These are phyloP conservation scores for Lentinus tigrinus DNA, from an alignment of 768 basidiomycete species.

Conservation along the genomic window DNA sequence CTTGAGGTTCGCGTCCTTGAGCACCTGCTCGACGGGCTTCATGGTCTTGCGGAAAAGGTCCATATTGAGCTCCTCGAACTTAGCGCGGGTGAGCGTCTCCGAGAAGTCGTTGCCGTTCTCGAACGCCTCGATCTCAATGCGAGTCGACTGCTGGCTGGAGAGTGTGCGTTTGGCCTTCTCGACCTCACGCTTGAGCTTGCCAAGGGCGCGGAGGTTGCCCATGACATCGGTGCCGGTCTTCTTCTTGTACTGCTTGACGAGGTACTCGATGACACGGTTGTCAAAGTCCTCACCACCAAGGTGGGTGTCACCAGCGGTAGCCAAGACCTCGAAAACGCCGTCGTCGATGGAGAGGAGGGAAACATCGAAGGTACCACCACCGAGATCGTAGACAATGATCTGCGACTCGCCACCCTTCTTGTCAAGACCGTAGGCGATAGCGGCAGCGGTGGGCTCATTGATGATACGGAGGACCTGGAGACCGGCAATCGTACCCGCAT, in stretches of 20 bases:
- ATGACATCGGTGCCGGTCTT: constrained; percentile 64
- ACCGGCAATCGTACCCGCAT: constrained; percentile 93
- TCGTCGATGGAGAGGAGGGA: constrained; percentile 79
- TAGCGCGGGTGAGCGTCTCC: constrained; percentile 95
- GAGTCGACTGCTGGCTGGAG: constrained; percentile 87
- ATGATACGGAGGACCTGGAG: constrained; percentile 95
- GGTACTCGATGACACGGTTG: constrained; percentile 70
- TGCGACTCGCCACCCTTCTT: constrained; percentile 93
- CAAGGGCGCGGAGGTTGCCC: constrained; percentile 61
- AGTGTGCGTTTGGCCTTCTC: constrained; percentile 76
- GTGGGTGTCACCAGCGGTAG: constrained; percentile 65
- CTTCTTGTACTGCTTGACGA: constrained; percentile 66
- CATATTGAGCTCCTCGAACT: constrained; percentile 98
- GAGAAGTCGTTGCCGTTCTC: constrained; percentile 97
- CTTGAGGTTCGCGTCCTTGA: constrained; percentile 97
- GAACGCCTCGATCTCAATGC: constrained; percentile 94
- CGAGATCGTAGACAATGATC: constrained; percentile 97
- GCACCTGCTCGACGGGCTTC: constrained; percentile 98
- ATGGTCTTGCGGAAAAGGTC: constrained; percentile 99
- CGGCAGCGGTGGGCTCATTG: constrained; percentile 96
- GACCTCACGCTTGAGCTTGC: constrained; percentile 68
- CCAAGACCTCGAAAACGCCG: constrained; percentile 57
- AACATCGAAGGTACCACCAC: constrained; percentile 98
- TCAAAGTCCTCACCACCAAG: constrained; percentile 70
- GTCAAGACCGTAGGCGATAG: constrained; percentile 97